Percentiles rank a stretch among this genome's conserved stretches.
These are phyloP conservation scores for Metschnikowia borealis DNA, from an alignment of 805 yeast species.

Conservation along the genomic window DNA sequence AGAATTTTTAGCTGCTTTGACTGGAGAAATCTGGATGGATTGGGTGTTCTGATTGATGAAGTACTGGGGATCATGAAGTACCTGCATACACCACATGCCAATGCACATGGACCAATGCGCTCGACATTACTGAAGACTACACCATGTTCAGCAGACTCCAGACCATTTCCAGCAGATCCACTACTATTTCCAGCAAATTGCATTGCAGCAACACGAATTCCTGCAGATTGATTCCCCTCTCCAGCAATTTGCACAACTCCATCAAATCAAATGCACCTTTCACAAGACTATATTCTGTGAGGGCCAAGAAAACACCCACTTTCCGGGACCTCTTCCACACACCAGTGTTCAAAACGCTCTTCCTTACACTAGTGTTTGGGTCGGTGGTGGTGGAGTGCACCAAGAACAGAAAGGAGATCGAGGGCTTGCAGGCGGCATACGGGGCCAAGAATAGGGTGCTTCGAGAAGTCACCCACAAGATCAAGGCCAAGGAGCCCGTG, in stretches of 20 bases:
- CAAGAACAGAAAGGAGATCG: constrained; percentile 42
- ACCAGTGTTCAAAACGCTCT: constrained; percentile 35
- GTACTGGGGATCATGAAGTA: too few relatives aligned
- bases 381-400: constrained; percentile 47
- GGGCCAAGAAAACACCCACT: constrained; percentile 18
- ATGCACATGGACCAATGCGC: neutral
- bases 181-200: too few relatives aligned
- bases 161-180: too few relatives aligned
- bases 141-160: neutral
- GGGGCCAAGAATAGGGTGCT: constrained; percentile 31
- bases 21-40: too few relatives aligned
- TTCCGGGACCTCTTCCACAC: constrained; percentile 28
- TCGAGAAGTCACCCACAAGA: constrained; percentile 27
- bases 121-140: neutral
- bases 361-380: constrained; percentile 37
- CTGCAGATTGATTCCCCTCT: too few relatives aligned
- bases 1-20: too few relatives aligned
- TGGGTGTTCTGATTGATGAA: too few relatives aligned
- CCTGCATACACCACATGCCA: neutral
- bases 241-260: too few relatives aligned
- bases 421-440: constrained; percentile 39
- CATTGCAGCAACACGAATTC: too few relatives aligned
- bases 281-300: constrained; percentile 10
- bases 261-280: too few relatives aligned
- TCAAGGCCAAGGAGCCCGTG: constrained; percentile 33